Conservation (phyloP, 495 filamentous ascomycete genomes). For the Ascobolus immersus region DNA sequence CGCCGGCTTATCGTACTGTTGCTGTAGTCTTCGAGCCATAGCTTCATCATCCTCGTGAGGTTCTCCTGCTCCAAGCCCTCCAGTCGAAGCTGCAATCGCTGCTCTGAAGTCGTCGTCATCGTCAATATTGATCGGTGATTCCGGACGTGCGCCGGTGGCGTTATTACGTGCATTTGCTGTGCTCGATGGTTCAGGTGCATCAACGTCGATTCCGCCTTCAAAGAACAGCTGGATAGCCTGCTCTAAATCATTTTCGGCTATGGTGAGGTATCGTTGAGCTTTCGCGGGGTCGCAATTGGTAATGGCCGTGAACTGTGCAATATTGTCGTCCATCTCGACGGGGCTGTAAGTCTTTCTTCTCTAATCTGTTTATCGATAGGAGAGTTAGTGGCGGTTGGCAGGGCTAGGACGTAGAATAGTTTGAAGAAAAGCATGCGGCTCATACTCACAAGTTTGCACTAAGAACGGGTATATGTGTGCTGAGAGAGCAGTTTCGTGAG, state of each 20-base stretch:
- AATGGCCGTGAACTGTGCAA: conserved; percentile 38
- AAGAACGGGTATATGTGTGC: no score
- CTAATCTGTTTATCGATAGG: no score
- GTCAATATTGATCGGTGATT: conserved; percentile 5
- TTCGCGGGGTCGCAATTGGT: conserved; percentile 28
- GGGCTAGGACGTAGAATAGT: no score
- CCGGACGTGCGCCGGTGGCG: background rate
- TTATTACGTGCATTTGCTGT: background rate
- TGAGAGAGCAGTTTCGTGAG: no score
- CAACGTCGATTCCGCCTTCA: conserved; percentile 38
- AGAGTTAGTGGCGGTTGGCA: no score
- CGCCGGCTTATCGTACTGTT: conserved; percentile 34
- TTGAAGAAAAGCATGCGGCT: no score
- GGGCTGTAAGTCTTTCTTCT: no score
- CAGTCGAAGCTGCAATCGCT: conserved; percentile 12
- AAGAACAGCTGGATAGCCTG: conserved; percentile 79
- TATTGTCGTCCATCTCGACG: conserved; percentile 40
- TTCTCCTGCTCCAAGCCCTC: conserved; percentile 4
- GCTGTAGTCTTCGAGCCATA: conserved; percentile 70
- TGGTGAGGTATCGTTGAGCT: conserved; percentile 43
- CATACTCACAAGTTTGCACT: no score
- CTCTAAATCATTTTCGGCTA: conserved; percentile 56
- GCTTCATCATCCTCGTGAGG: conserved; percentile 67
- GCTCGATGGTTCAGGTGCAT: conserved; percentile 18
- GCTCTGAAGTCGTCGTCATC: conserved; percentile 16